Percentiles rank a stretch among this genome's conserved stretches.
These are phyloP conservation scores for Thielaviopsis punctulata DNA, from an alignment of 2,329 filamentous ascomycete genomes.

Conservation along the genomic window DNA sequence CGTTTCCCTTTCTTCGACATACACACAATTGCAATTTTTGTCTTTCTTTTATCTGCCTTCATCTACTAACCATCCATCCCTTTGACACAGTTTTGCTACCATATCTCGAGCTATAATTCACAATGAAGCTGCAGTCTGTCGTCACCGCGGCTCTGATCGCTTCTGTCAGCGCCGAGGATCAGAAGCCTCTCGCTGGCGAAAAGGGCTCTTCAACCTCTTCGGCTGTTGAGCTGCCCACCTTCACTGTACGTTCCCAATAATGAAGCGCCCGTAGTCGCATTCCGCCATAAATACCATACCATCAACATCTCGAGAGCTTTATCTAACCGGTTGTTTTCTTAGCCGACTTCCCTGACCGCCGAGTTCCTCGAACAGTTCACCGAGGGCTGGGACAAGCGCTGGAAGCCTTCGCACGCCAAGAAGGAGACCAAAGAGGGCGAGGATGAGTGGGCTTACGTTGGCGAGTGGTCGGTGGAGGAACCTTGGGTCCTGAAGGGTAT, in stretches of 20 bases:
- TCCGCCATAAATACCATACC: neutral
- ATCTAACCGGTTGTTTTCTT: too few species aligned
- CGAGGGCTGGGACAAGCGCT: slow-evolving; percentile 83
- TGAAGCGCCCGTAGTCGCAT: neutral
- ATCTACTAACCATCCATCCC: neutral
- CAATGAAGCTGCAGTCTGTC: slow-evolving; percentile 72
- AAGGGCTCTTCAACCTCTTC: slow-evolving; percentile 37
- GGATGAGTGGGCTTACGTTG: slow-evolving; percentile 94
- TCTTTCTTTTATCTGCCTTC: neutral
- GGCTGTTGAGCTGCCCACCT: slow-evolving; percentile 55
- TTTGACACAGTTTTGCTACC: neutral
- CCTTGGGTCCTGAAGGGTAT: slow-evolving; percentile 80
- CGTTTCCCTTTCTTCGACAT: neutral
- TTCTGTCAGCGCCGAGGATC: slow-evolving; percentile 19
- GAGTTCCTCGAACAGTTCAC: slow-evolving; percentile 98
- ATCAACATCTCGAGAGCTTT: too few species aligned
- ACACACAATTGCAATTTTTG: neutral
- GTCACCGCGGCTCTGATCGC: slow-evolving; percentile 56
- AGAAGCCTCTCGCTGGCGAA: slow-evolving; percentile 38
- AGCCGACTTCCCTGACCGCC: slow-evolving; percentile 80
- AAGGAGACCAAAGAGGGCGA: slow-evolving; percentile 59
- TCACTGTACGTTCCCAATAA: slow-evolving; percentile 53
- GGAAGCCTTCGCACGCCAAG: slow-evolving; percentile 92
- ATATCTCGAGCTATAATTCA: slow-evolving; percentile 19
- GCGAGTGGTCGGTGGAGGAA: slow-evolving; percentile 94